Conservation (phyloP, 495 filamentous ascomycete species). For the Hyaloscypha finlandica region DNA sequence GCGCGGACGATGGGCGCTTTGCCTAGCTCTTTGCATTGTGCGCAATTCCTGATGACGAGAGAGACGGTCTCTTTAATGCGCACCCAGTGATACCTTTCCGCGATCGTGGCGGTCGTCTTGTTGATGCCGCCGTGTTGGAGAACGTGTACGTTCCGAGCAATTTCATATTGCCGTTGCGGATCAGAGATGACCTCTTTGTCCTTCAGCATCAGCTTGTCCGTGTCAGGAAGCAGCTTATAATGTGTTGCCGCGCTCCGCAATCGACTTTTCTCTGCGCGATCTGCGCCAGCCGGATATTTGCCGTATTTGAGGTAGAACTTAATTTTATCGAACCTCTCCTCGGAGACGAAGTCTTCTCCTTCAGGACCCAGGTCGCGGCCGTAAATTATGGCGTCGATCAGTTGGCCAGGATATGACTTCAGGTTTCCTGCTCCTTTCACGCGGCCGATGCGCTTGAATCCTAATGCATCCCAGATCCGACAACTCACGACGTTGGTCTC, state of each 20-base stretch:
- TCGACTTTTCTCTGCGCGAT: slow-evolving; percentile 93
- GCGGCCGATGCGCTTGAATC: slow-evolving; percentile 94
- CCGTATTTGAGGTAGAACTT: slow-evolving; percentile 93
- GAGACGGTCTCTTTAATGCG: slow-evolving; percentile 97
- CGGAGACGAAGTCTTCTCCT: slow-evolving; percentile 85
- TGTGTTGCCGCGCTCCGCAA: slow-evolving; percentile 92
- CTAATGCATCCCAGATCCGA: slow-evolving; percentile 96
- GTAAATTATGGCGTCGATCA: slow-evolving; percentile 95
- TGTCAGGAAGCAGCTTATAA: slow-evolving; percentile 75
- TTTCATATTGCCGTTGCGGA: slow-evolving; percentile 87
- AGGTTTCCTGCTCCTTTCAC: slow-evolving; percentile 88
- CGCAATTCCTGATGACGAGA: slow-evolving; percentile 88
- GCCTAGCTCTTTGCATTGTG: slow-evolving; percentile 81
- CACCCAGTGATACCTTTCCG: slow-evolving; percentile 97
- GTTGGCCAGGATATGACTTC: slow-evolving; percentile 74
- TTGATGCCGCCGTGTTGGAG: slow-evolving; percentile 91
- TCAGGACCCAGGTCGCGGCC: slow-evolving; percentile 79
- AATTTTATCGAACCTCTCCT: slow-evolving; percentile 98
- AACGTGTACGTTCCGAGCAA: slow-evolving; percentile 74
- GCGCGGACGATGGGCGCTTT: slow-evolving; percentile 53
- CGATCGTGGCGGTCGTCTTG: slow-evolving; percentile 93
- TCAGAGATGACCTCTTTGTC: slow-evolving; percentile 97
- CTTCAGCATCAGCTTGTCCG: slow-evolving; percentile 89
- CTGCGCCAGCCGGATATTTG: slow-evolving; percentile 90
- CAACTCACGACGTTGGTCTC: slow-evolving; percentile 96